Evolutionary conservation across 331 rosid genomes (phyloP), one percentile per base, ranked within the genome.

Genomic region (Cydonia oblonga): DNA sequence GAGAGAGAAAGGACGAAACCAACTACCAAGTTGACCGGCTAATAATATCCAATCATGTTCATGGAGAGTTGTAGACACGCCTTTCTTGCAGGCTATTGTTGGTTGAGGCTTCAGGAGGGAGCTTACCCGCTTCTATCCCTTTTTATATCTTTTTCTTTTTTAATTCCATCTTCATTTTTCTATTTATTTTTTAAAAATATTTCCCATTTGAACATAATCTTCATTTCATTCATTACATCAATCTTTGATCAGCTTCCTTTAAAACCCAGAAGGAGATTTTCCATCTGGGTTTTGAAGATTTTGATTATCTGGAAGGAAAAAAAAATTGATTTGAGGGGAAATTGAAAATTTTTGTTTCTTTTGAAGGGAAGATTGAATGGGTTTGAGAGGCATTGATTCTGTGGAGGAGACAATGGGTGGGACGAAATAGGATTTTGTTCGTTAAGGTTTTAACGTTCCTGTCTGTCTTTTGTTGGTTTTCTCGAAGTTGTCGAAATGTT

Each of bases 11-110:
- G 75, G 75, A 78, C 82, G 82, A 65, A 72, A 51, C 82, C 84
- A 84, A 80, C 86, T 20, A 84, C 83, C 76, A 25, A 78, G 88
- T 91, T 81, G 93, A 89, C 91, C 76, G 79, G 61, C 70, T 83
- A 87, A 81, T 86, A 70, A 84, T 77, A 22, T 40, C 85, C 91
- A 76, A 86, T 83, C 65, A 26, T 13, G 15, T 5, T 58, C 91
- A 86, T 86, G 77, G 74, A 79, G 68, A 79, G 40, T 61, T 38
- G 26, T 18, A 32, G 46, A 63, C 89, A 76, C 82, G 82, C 78
- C 81, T 84, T 82, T 79, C 66, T 77, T 72, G 66, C 68, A 28
- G 35, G 67, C 65, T 68, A 18, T 75, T 64, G 67, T 69, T 79
- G 78, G 80, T 80, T 75, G 68, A 63, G 66, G 75, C 29, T 76